phyloP scores from a whole-genome alignment of 208 protist genomes.

The Crithidia acanthocephali region DNA sequence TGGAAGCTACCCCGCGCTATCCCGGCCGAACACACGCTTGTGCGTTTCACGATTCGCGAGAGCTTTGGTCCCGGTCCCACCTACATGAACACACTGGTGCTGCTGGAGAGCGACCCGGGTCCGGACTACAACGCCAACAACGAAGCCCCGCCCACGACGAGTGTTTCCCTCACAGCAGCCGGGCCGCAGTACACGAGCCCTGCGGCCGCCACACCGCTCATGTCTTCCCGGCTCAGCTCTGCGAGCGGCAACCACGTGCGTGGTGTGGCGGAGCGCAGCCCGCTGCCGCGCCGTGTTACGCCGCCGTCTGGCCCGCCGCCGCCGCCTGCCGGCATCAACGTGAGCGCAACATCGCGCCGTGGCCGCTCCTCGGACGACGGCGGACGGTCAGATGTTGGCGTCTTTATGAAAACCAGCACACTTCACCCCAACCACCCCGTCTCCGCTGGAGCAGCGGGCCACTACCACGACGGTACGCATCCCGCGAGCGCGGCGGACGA shows the following conservation, averaged over 20 bases:
- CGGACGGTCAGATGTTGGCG: slow-evolving; percentile 7
- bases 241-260: not conserved
- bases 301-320: not conserved
- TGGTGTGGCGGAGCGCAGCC: slow-evolving; percentile 1
- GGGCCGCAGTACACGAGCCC: not conserved
- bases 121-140: slow-evolving; percentile 41
- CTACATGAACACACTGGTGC: slow-evolving; percentile 86
- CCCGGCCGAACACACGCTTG: slow-evolving; percentile 54
- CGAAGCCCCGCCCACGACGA: not conserved
- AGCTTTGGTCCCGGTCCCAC: slow-evolving; percentile 81
- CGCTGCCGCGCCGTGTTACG: not conserved
- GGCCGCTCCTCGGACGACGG: slow-evolving; percentile 9
- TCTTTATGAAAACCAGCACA: not conserved
- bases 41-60: slow-evolving; percentile 70
- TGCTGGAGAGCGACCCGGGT: slow-evolving; percentile 77
- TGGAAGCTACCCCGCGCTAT: slow-evolving; percentile 80
- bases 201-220: slow-evolving; percentile 8
- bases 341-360: not conserved
- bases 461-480: not conserved
- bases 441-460: not conserved
- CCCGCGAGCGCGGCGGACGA: not conserved
- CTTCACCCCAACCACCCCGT: too few species aligned
- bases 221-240: not conserved
- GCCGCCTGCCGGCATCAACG: slow-evolving; percentile 18
- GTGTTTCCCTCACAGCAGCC: not conserved